Evolutionary conservation across 306 rosid species (phyloP), one percentile per base, ranked within the genome.

Genomic region (Cucumis melo): DNA sequence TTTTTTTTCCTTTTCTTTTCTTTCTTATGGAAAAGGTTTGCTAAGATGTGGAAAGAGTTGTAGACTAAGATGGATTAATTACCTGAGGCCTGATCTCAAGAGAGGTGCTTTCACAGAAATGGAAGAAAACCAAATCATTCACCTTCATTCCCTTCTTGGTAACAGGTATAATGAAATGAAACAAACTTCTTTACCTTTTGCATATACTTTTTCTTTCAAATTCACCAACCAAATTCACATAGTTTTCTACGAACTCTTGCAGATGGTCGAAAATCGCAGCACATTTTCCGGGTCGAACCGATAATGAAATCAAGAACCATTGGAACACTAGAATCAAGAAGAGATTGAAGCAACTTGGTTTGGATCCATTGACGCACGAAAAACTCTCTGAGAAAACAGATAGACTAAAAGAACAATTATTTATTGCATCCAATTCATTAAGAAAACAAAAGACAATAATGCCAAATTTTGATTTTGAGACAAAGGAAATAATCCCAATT

Each of bases 231-330:
- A 2, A 51, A 20, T 34, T 74, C 36, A 48, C 7, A 74, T 17
- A 51, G 23, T 42, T 57, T 50, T 64, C 41, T 36, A 16, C 8
- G 16, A 63, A 67, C 19, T 60, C 82, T 58, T 60, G 64, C 82
- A 94, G 98, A 87, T 94, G 98, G 98, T 94, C 98, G 62, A 90
- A 91, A 85, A 94, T 94, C 59, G 98, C 98, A 61, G 82, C 97
- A 20, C 93, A 94, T 77, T 91, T 94, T 78, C 96, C 98, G 2
- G 97, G 98, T 20, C 87, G 98, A 56, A 91, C 98, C 0, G 98
- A 94, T 81, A 94, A 94, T 23, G 98, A 94, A 77, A 94, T 94
- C 78, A 94, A 94, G 85, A 94, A 94, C 84, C 98, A 94, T 34
- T 94, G 98, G 97, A 94, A 94, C 70, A 90, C 98, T 32, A 77